phyloP scores from a whole-genome alignment of 2,329 filamentous ascomycete genomes.

The Didymella keratinophila region DNA sequence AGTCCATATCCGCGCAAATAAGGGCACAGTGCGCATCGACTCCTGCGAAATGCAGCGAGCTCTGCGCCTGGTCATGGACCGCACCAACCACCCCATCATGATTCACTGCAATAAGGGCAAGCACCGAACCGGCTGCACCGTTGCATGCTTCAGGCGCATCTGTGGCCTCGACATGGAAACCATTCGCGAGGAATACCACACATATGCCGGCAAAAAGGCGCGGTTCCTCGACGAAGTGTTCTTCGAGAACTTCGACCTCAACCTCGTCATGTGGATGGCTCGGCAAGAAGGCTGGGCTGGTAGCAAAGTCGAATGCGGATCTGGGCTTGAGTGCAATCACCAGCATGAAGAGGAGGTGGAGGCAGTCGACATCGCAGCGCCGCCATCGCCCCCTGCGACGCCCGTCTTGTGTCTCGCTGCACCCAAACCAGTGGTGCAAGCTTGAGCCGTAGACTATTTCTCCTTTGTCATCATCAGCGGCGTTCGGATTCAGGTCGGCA shows the following conservation, averaged over 20 bases:
- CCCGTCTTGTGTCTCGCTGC: constrained; percentile 25
- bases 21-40: constrained; percentile 64
- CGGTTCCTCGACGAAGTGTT: constrained; percentile 57
- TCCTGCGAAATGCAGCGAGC: constrained; percentile 70
- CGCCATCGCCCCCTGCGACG: constrained; percentile 34
- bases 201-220: constrained; percentile 63
- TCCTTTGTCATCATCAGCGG: constrained; percentile 14
- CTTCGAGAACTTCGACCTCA: constrained; percentile 56
- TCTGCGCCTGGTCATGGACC: constrained; percentile 74
- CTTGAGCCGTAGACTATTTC: background rate
- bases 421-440: constrained; percentile 21
- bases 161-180: constrained; percentile 67
- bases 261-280: constrained; percentile 51
- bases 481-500: constrained; percentile 1
- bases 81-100: constrained; percentile 78
- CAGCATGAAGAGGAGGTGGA: constrained; percentile 10
- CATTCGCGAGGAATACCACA: constrained; percentile 76
- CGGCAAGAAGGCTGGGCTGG: constrained; percentile 43
- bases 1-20: constrained; percentile 86
- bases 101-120: constrained; percentile 95
- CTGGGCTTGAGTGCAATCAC: constrained; percentile 11
- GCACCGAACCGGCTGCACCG: constrained; percentile 91
- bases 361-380: constrained; percentile 25
- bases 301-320: constrained; percentile 19
- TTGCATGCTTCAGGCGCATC: constrained; percentile 78